Percentiles rank a stretch among this genome's conserved stretches.
These are phyloP conservation scores for Populus ilicifolia DNA, from an alignment of 345 rosid genomes.

Conservation along the genomic window DNA sequence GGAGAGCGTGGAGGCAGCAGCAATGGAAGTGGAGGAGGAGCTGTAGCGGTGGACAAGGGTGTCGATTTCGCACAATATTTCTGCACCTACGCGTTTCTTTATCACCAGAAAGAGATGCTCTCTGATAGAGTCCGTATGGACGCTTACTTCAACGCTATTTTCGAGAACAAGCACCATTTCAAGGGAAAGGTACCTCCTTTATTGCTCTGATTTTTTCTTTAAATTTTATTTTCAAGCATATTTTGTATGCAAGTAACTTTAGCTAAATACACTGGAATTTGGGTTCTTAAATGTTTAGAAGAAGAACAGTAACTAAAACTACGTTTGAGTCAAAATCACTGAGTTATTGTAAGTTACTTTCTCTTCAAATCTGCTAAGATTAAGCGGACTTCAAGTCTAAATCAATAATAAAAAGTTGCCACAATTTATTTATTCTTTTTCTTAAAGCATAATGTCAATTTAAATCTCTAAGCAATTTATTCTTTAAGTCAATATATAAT, in stretches of 20 bases:
- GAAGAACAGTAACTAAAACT: neutral
- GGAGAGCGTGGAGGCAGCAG: constrained; percentile 32
- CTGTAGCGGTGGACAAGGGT: constrained; percentile 61
- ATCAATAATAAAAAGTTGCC: no score
- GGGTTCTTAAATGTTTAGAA: neutral
- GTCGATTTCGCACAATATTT: constrained; percentile 87
- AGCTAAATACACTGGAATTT: neutral
- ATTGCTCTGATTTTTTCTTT: neutral
- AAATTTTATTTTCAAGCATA: neutral
- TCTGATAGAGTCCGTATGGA: constrained; percentile 98
- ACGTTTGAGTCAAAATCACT: neutral
- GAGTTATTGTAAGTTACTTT: neutral
- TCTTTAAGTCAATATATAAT: no score
- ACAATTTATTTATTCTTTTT: no score
- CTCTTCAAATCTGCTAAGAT: neutral
- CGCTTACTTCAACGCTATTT: constrained; percentile 76
- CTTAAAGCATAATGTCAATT: no score
- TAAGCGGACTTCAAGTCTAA: neutral
- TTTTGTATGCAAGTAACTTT: neutral
- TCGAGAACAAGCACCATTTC: constrained; percentile 75
- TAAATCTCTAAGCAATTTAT: no score
- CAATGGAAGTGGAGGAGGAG: constrained; percentile 29
- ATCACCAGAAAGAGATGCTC: constrained; percentile 99
- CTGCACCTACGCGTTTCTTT: constrained; percentile 81
- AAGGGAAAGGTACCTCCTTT: constrained; percentile 55